Percentiles rank a stretch among this genome's conserved stretches.
Evolutionary conservation across 2,329 filamentous ascomycete genomes (phyloP).

Genomic region (Cyclaneusma minus): DNA sequence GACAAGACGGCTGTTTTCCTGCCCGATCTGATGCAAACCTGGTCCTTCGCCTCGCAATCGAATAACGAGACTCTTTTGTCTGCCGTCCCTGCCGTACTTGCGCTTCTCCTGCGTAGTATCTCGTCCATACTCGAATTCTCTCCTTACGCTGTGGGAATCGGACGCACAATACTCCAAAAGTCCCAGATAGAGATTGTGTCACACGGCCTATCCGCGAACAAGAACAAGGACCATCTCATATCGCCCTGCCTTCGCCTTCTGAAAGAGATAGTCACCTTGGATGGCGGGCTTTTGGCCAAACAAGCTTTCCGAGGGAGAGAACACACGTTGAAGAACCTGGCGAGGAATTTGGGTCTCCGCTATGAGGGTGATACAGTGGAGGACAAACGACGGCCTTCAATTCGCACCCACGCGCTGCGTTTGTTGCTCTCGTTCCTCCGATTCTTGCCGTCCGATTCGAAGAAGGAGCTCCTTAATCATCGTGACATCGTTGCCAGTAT

Average conservation of each 20-base stretch:
- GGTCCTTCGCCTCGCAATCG: constrained; percentile 67
- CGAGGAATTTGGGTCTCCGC: constrained; percentile 64
- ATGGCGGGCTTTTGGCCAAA: constrained; percentile 68
- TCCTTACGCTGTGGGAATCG: constrained; percentile 60
- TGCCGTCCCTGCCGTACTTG: constrained; percentile 64
- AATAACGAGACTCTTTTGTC: constrained; percentile 73
- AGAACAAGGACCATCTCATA: constrained; percentile 74
- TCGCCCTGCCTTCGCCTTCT: constrained; percentile 77
- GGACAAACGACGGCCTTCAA: constrained; percentile 55
- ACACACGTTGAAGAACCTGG: constrained; percentile 65
- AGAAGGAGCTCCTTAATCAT: constrained; percentile 70
- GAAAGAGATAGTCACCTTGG: constrained; percentile 70
- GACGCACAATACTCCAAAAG: constrained; percentile 67
- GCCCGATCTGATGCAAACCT: constrained; percentile 70
- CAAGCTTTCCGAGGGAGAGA: constrained; percentile 64
- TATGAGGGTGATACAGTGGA: constrained; percentile 41
- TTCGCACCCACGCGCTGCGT: constrained; percentile 68
- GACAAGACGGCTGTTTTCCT: constrained; percentile 51
- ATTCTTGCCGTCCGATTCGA: constrained; percentile 61
- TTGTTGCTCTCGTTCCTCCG: constrained; percentile 69
- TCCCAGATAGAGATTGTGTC: constrained; percentile 69
- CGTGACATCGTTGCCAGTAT: constrained; percentile 51
- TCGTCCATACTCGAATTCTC: constrained; percentile 61
- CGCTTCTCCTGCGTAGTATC: constrained; percentile 64
- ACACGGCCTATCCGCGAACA: constrained; percentile 63